Conservation (phyloP, 2,329 filamentous ascomycete species). For the Chalara sp. region DNA sequence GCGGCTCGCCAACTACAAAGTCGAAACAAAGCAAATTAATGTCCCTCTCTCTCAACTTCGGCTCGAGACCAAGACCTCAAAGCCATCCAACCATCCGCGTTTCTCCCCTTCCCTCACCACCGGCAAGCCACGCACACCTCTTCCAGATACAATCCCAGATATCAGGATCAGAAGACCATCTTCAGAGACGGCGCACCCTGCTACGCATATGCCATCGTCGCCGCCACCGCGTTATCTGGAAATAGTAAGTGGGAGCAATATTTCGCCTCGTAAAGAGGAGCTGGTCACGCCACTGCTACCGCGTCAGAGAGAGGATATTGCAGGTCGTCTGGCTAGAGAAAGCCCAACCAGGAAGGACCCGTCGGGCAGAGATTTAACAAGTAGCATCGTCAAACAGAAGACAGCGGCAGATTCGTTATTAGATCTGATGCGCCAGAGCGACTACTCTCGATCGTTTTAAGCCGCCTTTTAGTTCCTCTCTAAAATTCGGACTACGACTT, state of each 20-base stretch:
- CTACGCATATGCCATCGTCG: slow-evolving; percentile 3
- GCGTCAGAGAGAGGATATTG: slow-evolving; percentile 6
- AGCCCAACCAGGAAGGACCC: slow-evolving; percentile 1
- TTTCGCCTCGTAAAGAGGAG: background rate
- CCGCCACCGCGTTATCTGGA: background rate
- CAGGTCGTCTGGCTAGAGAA: slow-evolving; percentile 1
- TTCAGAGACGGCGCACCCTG: background rate
- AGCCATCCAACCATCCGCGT: slow-evolving; percentile 13
- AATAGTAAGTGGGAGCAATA: background rate
- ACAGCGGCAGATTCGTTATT: slow-evolving; percentile 45
- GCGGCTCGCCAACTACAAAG: slow-evolving; percentile 66
- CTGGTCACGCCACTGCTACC: slow-evolving; percentile 11
- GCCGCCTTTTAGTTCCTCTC: background rate
- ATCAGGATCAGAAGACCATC: background rate
- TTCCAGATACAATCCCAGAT: background rate
- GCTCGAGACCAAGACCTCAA: slow-evolving; percentile 23
- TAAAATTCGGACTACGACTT: too few relatives aligned
- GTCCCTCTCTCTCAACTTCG: slow-evolving; percentile 58
- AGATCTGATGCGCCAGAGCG: slow-evolving; percentile 20
- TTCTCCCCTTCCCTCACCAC: slow-evolving; percentile 7
- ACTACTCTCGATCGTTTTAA: background rate
- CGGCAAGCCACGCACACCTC: slow-evolving; percentile 3
- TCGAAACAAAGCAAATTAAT: slow-evolving; percentile 63
- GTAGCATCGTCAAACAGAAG: slow-evolving; percentile 39
- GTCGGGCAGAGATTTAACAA: slow-evolving; percentile 30